Conservation (phyloP, 2,329 filamentous ascomycete genomes). For the Dactylellina leptospora region DNA sequence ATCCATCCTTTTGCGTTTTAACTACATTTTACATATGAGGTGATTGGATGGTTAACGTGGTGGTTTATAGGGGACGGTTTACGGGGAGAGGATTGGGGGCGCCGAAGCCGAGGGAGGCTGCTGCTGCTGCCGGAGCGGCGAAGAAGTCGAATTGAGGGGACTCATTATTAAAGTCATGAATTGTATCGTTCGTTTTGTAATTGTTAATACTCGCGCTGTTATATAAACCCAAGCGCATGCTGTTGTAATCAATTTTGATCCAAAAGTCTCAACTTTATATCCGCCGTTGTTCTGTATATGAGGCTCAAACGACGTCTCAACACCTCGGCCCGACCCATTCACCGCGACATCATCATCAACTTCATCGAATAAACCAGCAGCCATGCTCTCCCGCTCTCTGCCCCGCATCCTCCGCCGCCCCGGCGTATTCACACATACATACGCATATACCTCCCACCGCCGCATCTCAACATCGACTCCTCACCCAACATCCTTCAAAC, state of each 20-base stretch:
- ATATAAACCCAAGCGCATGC: not conserved
- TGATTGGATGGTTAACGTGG: no score
- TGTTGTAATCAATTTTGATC: no score
- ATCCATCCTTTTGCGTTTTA: no score
- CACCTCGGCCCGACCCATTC: no score
- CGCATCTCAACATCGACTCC: conserved; percentile 58
- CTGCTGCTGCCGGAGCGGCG: not conserved
- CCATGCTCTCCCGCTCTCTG: not conserved
- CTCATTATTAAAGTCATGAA: not conserved
- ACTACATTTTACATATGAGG: no score
- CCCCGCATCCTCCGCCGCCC: conserved; percentile 1
- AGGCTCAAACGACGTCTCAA: no score
- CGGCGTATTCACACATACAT: no score
- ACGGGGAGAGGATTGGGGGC: conserved; percentile 7
- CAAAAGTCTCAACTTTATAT: no score
- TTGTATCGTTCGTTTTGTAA: conserved; percentile 7
- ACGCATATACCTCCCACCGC: no score
- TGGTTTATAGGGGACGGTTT: conserved; percentile 18
- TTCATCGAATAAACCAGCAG: no score
- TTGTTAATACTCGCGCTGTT: not conserved
- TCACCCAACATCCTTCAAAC: conserved; percentile 57
- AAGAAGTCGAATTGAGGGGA: conserved; percentile 28
- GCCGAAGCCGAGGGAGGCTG: not conserved
- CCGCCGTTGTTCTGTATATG: no score
- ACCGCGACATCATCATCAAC: no score